Conservation (phyloP, 192 early-diverging fungal genomes). For the Chytriomyces sp. region DNA sequence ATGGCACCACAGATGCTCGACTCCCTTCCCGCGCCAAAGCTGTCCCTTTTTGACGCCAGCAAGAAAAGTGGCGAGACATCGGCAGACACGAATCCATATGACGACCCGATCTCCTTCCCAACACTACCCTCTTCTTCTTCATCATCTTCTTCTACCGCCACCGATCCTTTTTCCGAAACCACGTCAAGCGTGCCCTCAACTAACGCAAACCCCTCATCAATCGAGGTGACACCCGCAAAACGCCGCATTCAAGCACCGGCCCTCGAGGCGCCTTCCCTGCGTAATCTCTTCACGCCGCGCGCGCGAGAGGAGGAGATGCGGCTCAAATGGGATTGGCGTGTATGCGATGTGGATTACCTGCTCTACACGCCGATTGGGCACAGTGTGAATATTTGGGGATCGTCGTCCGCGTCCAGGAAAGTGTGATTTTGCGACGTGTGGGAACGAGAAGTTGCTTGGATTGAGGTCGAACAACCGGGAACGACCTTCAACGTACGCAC, state of each 20-base stretch:
- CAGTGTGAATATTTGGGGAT: slow-evolving; percentile 14
- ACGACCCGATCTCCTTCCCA: background rate
- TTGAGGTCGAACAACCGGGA: too few species aligned
- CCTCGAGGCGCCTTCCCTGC: background rate
- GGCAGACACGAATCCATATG: too few species aligned
- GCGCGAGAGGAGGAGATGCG: slow-evolving; percentile 11
- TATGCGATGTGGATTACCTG: slow-evolving; percentile 27
- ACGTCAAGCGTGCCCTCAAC: background rate
- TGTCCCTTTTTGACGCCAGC: too few species aligned
- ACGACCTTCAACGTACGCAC: too few species aligned
- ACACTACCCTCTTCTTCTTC: background rate
- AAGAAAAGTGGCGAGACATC: background rate
- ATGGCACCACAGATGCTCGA: background rate
- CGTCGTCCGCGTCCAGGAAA: too few species aligned
- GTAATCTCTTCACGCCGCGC: background rate
- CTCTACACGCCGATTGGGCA: slow-evolving; percentile 2
- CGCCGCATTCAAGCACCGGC: background rate
- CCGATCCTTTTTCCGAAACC: background rate
- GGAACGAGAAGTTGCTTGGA: too few species aligned
- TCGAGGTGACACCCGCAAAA: background rate
- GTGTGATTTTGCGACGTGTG: too few species aligned
- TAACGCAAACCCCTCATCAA: background rate
- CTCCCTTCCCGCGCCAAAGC: background rate
- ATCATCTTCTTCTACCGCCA: background rate
- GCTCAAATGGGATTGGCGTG: slow-evolving; percentile 26